Conservation (phyloP, 768 basidiomycete genomes). For the Kwoniella pini region DNA sequence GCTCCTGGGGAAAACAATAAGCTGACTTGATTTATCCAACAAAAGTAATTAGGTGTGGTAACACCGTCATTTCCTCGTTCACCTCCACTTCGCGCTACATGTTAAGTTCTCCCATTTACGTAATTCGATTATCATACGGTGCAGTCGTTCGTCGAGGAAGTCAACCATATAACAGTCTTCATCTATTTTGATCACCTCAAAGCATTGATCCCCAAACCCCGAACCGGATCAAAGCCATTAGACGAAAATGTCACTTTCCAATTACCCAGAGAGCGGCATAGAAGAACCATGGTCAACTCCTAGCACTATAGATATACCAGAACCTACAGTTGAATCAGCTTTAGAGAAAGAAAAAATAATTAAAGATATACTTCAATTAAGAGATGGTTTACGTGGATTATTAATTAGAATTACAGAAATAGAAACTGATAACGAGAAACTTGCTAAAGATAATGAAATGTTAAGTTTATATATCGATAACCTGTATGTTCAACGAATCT, state of each 20-base stretch:
- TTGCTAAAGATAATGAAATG: slow-evolving; percentile 49
- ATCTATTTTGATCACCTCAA: neutral
- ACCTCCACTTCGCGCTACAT: slow-evolving; percentile 12
- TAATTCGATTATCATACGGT: neutral
- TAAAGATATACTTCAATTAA: slow-evolving; percentile 41
- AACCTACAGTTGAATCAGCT: slow-evolving; percentile 38
- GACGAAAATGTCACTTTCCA: slow-evolving; percentile 9
- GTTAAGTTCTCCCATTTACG: neutral
- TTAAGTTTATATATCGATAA: slow-evolving; percentile 50
- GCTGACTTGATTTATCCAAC: too few relatives aligned
- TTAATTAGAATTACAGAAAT: slow-evolving; percentile 42
- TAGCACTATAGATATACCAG: neutral
- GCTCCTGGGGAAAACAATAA: too few relatives aligned
- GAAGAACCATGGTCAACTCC: slow-evolving; percentile 12
- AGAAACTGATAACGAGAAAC: slow-evolving; percentile 44
- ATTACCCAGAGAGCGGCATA: neutral
- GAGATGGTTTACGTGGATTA: slow-evolving; percentile 43
- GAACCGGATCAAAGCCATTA: too few relatives aligned
- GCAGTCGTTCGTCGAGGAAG: too few relatives aligned
- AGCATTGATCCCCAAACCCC: too few relatives aligned
- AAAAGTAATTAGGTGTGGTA: too few relatives aligned
- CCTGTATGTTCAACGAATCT: slow-evolving; percentile 45
- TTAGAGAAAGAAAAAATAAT: slow-evolving; percentile 46
- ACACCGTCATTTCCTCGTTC: neutral
- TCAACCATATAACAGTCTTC: too few relatives aligned